Base-by-base conservation (phyloP, 768 basidiomycete genomes). In the Termitomyces sp. region DNA sequence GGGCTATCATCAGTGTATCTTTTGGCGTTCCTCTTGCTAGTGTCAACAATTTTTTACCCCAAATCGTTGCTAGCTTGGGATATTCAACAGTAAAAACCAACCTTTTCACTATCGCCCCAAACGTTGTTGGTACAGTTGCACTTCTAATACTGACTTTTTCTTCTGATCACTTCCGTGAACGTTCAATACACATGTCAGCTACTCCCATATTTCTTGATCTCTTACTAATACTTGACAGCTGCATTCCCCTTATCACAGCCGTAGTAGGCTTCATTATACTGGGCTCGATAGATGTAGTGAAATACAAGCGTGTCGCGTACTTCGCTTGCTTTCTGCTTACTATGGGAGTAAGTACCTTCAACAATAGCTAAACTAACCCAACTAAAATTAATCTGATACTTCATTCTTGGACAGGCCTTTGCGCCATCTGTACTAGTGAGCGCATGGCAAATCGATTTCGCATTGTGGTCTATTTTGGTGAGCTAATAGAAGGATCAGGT, bases 271-370 rank as follows among this genome's bases (percentile, higher is more conserved):
- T 79, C 62, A 68, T 78, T 41, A 65, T 78, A 40, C 72, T 83
- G n/a, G 79, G 76, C 7, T 72, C 71, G 16, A 78, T 80, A 38
- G 70, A 81, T 52, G 69, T 72, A 2, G 47, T 75, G 36, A 63
- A 64, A n/a, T 67, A 78, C 58, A 72, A 72, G 43, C 66, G 70
- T 43, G 71, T 76, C 16, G 79, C 79, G 22, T 83, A 82, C 66
- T 82, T 83, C 63, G 81, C 82, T 13, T 79, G 77, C 57, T 83
- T 83, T 70, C 61, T 83, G 52, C 66, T 83, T 46, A 79, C 77
- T 14, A 76, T 76, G 65, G 81, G 79, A 55, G 77, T 76, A 65
- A 54, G 76, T 41, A n/a, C 28, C 38, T 40, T 26, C 5, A 13
- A 40, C n/a, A 10, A 38, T 40, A 5, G 5, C 26, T 38, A 9